A percentile compares a stretch with the other conserved stretches of the same genome.
phyloP scores from a whole-genome alignment of 257 asterid genomes.

The Knoxia roxburghii region DNA sequence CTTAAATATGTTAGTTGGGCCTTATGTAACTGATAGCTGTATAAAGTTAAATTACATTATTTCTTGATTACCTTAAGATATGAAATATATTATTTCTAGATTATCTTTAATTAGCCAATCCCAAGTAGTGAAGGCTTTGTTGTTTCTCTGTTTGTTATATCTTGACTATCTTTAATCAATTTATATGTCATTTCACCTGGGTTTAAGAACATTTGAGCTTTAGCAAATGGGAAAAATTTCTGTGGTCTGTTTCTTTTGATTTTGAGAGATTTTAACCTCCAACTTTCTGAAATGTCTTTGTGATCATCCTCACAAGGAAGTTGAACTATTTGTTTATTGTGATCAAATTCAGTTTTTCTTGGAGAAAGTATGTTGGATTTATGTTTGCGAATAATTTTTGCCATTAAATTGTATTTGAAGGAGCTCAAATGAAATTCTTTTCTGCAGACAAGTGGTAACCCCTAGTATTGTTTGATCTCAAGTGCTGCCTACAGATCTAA shows the following conservation, averaged over 20 bases:
- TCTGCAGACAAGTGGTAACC: not conserved
- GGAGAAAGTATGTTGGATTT: not conserved
- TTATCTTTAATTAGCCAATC: too few species aligned
- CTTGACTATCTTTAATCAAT: not conserved
- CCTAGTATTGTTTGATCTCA: not conserved
- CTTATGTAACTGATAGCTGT: not conserved
- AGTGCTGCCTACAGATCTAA: not conserved
- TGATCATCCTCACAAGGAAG: not conserved
- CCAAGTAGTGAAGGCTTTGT: too few species aligned
- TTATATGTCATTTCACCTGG: not conserved
- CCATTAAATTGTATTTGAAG: not conserved
- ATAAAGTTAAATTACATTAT: not conserved
- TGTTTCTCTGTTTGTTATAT: too few species aligned
- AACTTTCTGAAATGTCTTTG: not conserved
- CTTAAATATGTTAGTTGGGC: not conserved
- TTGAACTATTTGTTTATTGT: not conserved
- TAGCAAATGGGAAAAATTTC: too few species aligned
- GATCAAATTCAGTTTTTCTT: not conserved
- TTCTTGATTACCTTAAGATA: too few species aligned
- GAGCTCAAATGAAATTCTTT: not conserved
- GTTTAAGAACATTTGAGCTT: not conserved
- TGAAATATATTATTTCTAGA: too few species aligned
- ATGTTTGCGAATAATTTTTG: not conserved
- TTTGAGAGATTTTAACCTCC: not conserved
- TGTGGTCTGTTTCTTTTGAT: not conserved